phyloP scores from a whole-genome alignment of 495 filamentous ascomycete genomes.

The Glonium stellatum region DNA sequence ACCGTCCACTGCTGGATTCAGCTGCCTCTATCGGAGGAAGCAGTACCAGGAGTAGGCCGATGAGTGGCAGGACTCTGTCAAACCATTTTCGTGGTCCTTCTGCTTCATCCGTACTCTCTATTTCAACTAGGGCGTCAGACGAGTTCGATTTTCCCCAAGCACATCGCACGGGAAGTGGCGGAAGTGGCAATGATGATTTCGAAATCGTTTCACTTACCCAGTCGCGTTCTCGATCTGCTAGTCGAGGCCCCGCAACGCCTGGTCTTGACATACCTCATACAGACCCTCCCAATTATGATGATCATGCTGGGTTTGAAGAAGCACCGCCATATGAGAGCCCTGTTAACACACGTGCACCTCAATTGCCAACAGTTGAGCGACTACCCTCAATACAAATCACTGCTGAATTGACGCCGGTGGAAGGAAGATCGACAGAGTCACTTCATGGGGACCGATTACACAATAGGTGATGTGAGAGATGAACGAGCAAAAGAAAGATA shows the following conservation, averaged over 20 bases:
- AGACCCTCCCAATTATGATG: slow-evolving; percentile 19
- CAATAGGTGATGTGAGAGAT: neutral
- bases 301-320: slow-evolving; percentile 10
- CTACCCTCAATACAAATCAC: slow-evolving; percentile 27
- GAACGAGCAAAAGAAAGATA: neutral
- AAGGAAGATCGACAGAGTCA: neutral
- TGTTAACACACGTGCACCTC: slow-evolving; percentile 12
- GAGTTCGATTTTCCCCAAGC: slow-evolving; percentile 28
- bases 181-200: slow-evolving; percentile 21
- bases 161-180: slow-evolving; percentile 16
- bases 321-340: slow-evolving; percentile 28
- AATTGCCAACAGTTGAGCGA: slow-evolving; percentile 18
- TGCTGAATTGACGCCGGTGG: slow-evolving; percentile 15
- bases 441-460: neutral
- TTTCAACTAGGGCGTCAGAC: slow-evolving; percentile 19
- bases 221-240: slow-evolving; percentile 17
- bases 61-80: slow-evolving; percentile 23
- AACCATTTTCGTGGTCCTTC: slow-evolving; percentile 30
- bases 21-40: slow-evolving; percentile 52
- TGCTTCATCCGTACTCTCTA: slow-evolving; percentile 27
- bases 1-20: slow-evolving; percentile 63
- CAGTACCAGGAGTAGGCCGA: slow-evolving; percentile 22
- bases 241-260: slow-evolving; percentile 9
- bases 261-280: slow-evolving; percentile 21
- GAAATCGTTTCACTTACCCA: slow-evolving; percentile 20